phyloP scores from a whole-genome alignment of 805 yeast genomes.

The Kazachstania bromeliacearum region DNA sequence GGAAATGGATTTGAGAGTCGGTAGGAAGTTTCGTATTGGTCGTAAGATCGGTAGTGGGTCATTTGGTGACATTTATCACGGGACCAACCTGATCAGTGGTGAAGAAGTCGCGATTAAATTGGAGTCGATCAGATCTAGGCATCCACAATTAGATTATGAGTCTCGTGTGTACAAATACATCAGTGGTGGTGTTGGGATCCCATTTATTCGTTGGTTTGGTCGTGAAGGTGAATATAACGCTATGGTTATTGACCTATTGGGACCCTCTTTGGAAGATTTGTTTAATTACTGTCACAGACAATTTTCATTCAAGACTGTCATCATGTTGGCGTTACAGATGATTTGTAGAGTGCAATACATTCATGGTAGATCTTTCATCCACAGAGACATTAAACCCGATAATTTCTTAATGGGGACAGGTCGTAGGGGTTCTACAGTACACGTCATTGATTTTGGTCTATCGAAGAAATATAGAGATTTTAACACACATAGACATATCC shows the following conservation, averaged over 20 bases:
- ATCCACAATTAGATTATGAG: slow-evolving; percentile 95
- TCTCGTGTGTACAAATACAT: slow-evolving; percentile 91
- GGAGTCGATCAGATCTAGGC: slow-evolving; percentile 82
- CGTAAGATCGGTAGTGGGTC: slow-evolving; percentile 96
- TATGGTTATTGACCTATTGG: slow-evolving; percentile 90
- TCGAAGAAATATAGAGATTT: slow-evolving; percentile 94
- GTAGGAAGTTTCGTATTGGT: slow-evolving; percentile 88
- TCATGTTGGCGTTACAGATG: slow-evolving; percentile 88
- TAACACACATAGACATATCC: slow-evolving; percentile 86
- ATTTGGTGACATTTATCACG: slow-evolving; percentile 91
- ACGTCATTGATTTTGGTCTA: slow-evolving; percentile 88
- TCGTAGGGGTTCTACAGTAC: slow-evolving; percentile 87
- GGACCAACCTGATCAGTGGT: slow-evolving; percentile 88
- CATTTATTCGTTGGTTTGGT: slow-evolving; percentile 95
- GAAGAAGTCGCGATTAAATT: slow-evolving; percentile 96
- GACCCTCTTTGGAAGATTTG: slow-evolving; percentile 90
- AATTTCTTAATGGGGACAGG: slow-evolving; percentile 84
- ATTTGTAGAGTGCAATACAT: slow-evolving; percentile 90
- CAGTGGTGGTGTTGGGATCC: slow-evolving; percentile 95
- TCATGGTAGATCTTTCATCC: slow-evolving; percentile 88
- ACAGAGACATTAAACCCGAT: slow-evolving; percentile 79
- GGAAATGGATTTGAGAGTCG: slow-evolving; percentile 72
- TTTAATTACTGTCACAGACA: slow-evolving; percentile 93
- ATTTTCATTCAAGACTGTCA: slow-evolving; percentile 86
- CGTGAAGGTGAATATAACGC: slow-evolving; percentile 95